Conservation (phyloP, 176 grass and related monocot species). For the Oryza coarctata region DNA sequence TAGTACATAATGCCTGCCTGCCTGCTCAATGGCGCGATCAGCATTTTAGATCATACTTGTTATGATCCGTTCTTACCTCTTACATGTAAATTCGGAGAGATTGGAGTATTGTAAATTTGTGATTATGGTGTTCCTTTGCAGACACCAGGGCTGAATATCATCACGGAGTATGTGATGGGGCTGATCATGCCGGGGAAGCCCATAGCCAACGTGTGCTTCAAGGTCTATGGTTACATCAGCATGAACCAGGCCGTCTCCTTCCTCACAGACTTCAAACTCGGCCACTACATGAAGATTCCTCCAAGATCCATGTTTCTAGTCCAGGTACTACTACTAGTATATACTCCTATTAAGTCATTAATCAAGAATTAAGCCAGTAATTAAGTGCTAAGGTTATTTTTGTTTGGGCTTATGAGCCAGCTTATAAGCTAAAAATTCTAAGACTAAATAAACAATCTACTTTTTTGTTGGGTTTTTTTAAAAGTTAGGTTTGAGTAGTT, state of each 20-base stretch:
- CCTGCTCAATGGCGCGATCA: not conserved
- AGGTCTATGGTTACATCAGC: slow-evolving; percentile 95
- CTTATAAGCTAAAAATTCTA: too few relatives aligned
- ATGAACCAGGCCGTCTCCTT: slow-evolving; percentile 89
- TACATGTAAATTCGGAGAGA: not conserved
- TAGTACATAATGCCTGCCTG: too few relatives aligned
- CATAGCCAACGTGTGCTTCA: slow-evolving; percentile 93
- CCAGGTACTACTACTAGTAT: slow-evolving; percentile 43
- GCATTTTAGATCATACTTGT: too few relatives aligned
- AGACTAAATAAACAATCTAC: too few relatives aligned
- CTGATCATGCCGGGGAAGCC: slow-evolving; percentile 80
- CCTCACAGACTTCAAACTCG: slow-evolving; percentile 86
- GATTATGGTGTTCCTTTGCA: slow-evolving; percentile 15
- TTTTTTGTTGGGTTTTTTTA: too few relatives aligned
- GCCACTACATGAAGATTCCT: slow-evolving; percentile 96
- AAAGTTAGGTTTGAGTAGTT: too few relatives aligned
- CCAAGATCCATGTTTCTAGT: slow-evolving; percentile 93
- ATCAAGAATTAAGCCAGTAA: too few relatives aligned
- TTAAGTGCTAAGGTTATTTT: too few relatives aligned
- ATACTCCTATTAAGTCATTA: too few relatives aligned
- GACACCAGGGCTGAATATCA: slow-evolving; percentile 78
- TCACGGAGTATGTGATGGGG: slow-evolving; percentile 77
- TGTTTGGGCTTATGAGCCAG: too few relatives aligned
- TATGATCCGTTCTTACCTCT: not conserved
- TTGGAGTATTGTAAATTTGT: not conserved